Evolutionary conservation across 768 basidiomycete species (phyloP), one percentile per base, ranked within the genome.

Genomic region (Agaricus bisporus): DNA sequence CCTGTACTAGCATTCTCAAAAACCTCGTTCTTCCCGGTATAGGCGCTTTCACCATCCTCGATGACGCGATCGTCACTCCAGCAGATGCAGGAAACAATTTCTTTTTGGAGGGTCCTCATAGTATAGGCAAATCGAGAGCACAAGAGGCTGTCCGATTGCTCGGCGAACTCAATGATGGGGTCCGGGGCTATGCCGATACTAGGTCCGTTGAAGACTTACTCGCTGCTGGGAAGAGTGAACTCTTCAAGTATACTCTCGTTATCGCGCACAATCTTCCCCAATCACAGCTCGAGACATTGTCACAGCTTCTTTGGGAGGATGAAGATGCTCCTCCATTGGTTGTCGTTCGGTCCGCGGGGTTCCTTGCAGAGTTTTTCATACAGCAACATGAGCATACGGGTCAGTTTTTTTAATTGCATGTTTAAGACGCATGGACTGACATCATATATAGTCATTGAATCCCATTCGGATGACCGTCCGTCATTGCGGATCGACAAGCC

Each of bases 11-110:
- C 45, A 82, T 91, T 59, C 78, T 99, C 52, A 98, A 99, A 78
- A 98, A 98, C 64, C 85, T 98, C 56, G 93, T 98, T 37, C 81
- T 98, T 7, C 97, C 97, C 2, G 95, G 95, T 7, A 83, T 98
- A 59, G 92, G 95, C n/a, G 83, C 89, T 64, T 98, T 97, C 66
- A 95, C 95, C 45, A 81, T 98, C 66, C 80, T 97, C 55, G 93
- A 95, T 63, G 70, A 79, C 20, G 64, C 68, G 2, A 51, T 66
- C 37, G 85, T 86, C 26, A 76, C 83, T 0, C 75, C 82, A 1
- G 79, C 83, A 53, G 95, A 98, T 61, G 84, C 92, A 0, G 94
- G 94, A 0, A 91, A 93, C 75, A 98, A 98, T 73, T 99, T 99
- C 74, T 99, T 98, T 72, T 75, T 99, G 22, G 81, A 88, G 38